phyloP scores from a whole-genome alignment of 192 early-diverging fungal species.

The Entophlyctis helioformis region DNA sequence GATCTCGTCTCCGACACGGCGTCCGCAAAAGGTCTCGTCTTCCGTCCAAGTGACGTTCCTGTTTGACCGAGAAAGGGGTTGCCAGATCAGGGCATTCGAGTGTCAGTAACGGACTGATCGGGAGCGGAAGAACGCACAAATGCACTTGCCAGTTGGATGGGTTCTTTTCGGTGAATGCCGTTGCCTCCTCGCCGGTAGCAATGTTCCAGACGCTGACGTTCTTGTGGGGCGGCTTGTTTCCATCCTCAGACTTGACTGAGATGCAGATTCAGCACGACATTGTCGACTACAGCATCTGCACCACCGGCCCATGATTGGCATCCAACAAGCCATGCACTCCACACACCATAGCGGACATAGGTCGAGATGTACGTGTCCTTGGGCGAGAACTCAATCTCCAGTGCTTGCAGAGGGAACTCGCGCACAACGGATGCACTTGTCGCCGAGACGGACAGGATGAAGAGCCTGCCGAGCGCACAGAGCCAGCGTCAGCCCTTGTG shows the following conservation, averaged over 20 bases:
- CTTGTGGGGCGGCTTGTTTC: slow-evolving; percentile 51
- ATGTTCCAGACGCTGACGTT: slow-evolving; percentile 79
- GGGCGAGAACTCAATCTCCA: slow-evolving; percentile 88
- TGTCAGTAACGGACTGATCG: no score
- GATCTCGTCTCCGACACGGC: slow-evolving; percentile 75
- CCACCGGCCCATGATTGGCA: no score
- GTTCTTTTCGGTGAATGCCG: slow-evolving; percentile 70
- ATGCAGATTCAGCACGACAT: no score
- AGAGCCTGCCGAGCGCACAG: no score
- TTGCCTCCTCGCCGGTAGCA: slow-evolving; percentile 51
- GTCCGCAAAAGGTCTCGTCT: slow-evolving; percentile 77
- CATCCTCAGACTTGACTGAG: slow-evolving; percentile 44
- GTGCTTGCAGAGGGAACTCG: no score
- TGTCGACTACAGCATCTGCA: no score
- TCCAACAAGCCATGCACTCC: no score
- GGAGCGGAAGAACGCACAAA: no score
- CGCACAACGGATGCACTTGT: no score
- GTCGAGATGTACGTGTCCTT: slow-evolving; percentile 79
- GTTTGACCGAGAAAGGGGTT: slow-evolving; percentile 3
- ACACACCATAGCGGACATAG: slow-evolving; percentile 70
- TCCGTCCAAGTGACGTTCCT: slow-evolving; percentile 92
- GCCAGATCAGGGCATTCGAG: no score
- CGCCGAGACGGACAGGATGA: no score
- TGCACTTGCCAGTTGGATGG: slow-evolving; percentile 56
- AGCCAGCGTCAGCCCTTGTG: no score